These are phyloP conservation scores for Pyricularia grisea DNA, from an alignment of 2,329 filamentous ascomycete genomes.

Conservation along the genomic window DNA sequence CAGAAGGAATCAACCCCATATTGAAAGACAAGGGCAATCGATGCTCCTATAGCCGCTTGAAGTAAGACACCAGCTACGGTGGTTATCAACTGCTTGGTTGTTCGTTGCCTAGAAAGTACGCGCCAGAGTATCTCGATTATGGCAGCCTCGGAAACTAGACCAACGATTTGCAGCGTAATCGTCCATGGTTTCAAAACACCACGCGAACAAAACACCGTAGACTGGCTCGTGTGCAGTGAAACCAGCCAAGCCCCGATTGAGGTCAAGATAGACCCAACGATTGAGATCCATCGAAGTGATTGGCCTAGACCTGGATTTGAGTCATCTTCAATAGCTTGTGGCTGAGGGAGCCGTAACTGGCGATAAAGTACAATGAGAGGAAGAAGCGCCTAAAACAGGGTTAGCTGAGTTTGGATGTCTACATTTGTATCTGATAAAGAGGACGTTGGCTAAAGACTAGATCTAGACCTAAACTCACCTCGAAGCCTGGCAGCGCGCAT, in stretches of 20 bases:
- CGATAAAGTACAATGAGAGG: neutral
- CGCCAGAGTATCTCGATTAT: conserved; percentile 41
- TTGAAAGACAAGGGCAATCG: neutral
- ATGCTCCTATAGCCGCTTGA: neutral
- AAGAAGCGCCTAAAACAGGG: neutral
- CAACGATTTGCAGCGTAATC: conserved; percentile 31
- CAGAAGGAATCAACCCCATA: neutral
- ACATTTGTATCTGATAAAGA: neutral
- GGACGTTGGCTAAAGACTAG: neutral
- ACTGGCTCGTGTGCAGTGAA: conserved; percentile 27
- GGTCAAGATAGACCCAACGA: conserved; percentile 21
- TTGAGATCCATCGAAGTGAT: neutral
- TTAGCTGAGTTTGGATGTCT: neutral
- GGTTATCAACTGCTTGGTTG: conserved; percentile 23
- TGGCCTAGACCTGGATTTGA: neutral
- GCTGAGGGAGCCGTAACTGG: neutral
- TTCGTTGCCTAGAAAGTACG: conserved; percentile 39
- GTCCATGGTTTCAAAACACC: conserved; percentile 27
- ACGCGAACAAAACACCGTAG: conserved; percentile 42
- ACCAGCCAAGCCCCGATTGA: conserved; percentile 32
- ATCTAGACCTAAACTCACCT: conserved; percentile 23
- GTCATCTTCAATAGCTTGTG: neutral
- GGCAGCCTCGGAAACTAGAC: conserved; percentile 34
- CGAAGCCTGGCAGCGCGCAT: conserved; percentile 39
- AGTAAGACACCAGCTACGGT: neutral